These are phyloP conservation scores for Plasmopara viticola DNA, from an alignment of 352 stramenopile genomes.

Conservation along the genomic window DNA sequence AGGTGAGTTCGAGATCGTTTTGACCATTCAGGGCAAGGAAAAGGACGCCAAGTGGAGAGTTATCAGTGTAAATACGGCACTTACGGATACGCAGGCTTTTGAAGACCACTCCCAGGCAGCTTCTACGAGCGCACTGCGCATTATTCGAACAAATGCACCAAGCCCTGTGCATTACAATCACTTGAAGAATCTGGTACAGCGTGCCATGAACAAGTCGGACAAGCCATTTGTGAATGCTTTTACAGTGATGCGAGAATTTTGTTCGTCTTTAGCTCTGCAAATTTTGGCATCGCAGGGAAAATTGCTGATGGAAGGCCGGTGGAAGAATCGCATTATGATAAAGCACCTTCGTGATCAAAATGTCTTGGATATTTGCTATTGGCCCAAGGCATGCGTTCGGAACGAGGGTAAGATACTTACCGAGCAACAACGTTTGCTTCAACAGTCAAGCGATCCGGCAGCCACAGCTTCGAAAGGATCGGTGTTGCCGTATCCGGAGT, in stretches of 20 bases:
- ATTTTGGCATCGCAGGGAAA: conserved; percentile 72
- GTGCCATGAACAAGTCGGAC: conserved; percentile 80
- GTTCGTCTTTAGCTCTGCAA: conserved; percentile 66
- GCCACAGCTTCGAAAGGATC: conserved; percentile 14
- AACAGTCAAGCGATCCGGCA: conserved; percentile 43
- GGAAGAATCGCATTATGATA: conserved; percentile 74
- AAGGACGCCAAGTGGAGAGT: conserved; percentile 71
- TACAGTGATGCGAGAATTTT: conserved; percentile 80
- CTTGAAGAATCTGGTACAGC: conserved; percentile 78
- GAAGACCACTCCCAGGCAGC: conserved; percentile 44
- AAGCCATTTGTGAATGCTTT: conserved; percentile 74
- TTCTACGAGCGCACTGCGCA: conserved; percentile 62
- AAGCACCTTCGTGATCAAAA: conserved; percentile 76
- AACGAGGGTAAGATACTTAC: conserved; percentile 45
- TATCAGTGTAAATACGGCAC: conserved; percentile 70
- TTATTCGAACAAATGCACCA: conserved; percentile 72
- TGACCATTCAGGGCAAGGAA: conserved; percentile 78
- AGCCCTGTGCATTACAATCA: conserved; percentile 74
- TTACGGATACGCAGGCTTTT: conserved; percentile 57
- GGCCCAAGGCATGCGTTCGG: conserved; percentile 60
- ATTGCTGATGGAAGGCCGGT: conserved; percentile 70
- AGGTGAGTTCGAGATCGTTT: conserved; percentile 80
- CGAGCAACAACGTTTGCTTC: conserved; percentile 57
- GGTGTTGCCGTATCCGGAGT: conserved; percentile 47
- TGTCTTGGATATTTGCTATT: conserved; percentile 79